phyloP scores from a whole-genome alignment of 2,329 filamentous ascomycete species.

The Corniculantispora saksenae region DNA sequence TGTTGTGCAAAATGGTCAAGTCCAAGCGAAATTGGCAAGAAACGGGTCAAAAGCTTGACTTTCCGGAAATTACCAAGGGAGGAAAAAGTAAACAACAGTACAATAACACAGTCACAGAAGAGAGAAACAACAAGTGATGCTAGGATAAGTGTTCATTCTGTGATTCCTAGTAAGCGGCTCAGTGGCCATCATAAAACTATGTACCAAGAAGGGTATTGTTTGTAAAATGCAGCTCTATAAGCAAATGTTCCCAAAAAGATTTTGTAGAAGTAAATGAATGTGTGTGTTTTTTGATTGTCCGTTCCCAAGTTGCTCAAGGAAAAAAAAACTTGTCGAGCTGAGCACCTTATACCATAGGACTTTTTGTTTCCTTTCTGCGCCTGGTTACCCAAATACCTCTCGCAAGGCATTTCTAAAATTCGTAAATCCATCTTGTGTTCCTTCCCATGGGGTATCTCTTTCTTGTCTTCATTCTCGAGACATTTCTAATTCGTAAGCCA shows the following conservation, averaged over 20 bases:
- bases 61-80: not conserved
- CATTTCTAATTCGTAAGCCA: constrained; percentile 12
- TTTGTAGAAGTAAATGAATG: not conserved
- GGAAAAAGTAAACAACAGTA: no score
- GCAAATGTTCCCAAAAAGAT: not conserved
- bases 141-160: not conserved
- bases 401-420: not conserved
- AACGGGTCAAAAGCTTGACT: not conserved
- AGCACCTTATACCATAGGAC: constrained; percentile 1
- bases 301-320: not conserved
- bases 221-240: constrained; percentile 10
- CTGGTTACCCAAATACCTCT: not conserved
- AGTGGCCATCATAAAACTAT: not conserved
- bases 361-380: constrained; percentile 7
- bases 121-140: not conserved
- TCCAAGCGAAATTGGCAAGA: not conserved
- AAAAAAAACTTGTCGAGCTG: not conserved
- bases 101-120: not conserved
- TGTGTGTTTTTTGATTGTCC: not conserved
- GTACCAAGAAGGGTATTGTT: constrained; percentile 12
- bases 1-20: not conserved
- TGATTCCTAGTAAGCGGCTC: not conserved
- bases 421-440: constrained; percentile 6
- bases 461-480: constrained; percentile 2
- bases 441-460: constrained; percentile 18